Evolutionary conservation across 257 asterid genomes (phyloP).

Genomic region (Petunia secreta): DNA sequence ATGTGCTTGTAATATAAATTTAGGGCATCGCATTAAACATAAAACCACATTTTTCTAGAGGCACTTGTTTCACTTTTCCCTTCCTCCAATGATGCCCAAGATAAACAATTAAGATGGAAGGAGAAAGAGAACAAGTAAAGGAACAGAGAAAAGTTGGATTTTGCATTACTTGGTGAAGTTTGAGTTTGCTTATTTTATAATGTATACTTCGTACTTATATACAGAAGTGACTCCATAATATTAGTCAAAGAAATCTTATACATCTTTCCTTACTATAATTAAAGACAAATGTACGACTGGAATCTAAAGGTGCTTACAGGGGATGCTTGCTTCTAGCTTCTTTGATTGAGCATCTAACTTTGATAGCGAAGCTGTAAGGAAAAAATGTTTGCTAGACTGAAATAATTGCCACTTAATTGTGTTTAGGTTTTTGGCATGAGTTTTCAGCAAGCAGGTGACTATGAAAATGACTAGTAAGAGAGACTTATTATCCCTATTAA

Average conservation of each 20-base stretch:
- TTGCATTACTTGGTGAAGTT: slow-evolving; percentile 5
- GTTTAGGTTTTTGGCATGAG: background rate
- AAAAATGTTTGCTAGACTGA: background rate
- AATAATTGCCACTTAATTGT: background rate
- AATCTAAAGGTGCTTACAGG: background rate
- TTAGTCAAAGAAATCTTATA: background rate
- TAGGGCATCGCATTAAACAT: background rate
- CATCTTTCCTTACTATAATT: background rate
- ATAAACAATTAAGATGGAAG: background rate
- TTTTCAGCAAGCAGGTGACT: background rate
- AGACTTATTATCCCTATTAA: background rate
- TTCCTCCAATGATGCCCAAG: background rate
- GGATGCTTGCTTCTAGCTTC: background rate
- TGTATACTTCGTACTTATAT: background rate
- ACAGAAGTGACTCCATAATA: background rate
- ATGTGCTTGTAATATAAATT: background rate
- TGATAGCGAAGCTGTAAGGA: background rate
- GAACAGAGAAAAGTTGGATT: background rate
- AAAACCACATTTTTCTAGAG: background rate
- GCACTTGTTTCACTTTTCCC: background rate
- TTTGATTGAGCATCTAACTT: background rate
- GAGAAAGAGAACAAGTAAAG: background rate
- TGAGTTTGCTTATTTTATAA: background rate
- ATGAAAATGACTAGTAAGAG: background rate
- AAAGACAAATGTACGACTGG: background rate